A percentile compares a stretch with the other conserved stretches of the same genome.
phyloP scores from a whole-genome alignment of 1,139 yeast species.

The Suhomyces bokatorum region DNA sequence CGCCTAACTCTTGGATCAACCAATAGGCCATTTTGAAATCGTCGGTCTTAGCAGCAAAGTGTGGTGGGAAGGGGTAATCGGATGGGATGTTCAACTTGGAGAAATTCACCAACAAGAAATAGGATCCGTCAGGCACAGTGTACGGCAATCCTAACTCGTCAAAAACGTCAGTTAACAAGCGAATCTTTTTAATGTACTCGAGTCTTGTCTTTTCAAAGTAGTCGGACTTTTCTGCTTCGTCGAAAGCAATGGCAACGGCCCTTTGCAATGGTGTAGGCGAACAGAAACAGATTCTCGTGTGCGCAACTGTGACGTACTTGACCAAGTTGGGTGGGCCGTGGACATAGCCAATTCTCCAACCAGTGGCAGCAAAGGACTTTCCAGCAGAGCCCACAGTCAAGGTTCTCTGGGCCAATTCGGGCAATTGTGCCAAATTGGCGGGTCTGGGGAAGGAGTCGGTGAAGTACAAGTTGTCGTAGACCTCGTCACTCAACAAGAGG shows the following conservation, averaged over 20 bases:
- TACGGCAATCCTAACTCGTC: conserved; percentile 88
- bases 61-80: conserved; percentile 70
- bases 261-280: conserved; percentile 94
- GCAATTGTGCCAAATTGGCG: conserved; percentile 65
- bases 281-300: conserved; percentile 87
- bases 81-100: conserved; percentile 76
- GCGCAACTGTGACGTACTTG: conserved; percentile 83
- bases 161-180: conserved; percentile 70
- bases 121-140: conserved; percentile 89
- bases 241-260: conserved; percentile 80
- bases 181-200: conserved; percentile 68
- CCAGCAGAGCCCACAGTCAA: conserved; percentile 96
- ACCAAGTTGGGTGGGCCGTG: conserved; percentile 83
- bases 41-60: conserved; percentile 60
- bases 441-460: conserved; percentile 71
- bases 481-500: conserved; percentile 86
- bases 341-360: conserved; percentile 97
- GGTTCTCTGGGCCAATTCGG: conserved; percentile 76
- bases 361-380: conserved; percentile 95
- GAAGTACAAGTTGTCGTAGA: conserved; percentile 85
- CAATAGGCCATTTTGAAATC: conserved; percentile 91
- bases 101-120: conserved; percentile 85
- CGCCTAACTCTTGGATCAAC: conserved; percentile 89
- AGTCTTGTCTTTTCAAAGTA: conserved; percentile 72
- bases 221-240: conserved; percentile 55